These are phyloP conservation scores for Musa itinerans DNA, from an alignment of 176 grass and related monocot species.

Conservation along the genomic window DNA sequence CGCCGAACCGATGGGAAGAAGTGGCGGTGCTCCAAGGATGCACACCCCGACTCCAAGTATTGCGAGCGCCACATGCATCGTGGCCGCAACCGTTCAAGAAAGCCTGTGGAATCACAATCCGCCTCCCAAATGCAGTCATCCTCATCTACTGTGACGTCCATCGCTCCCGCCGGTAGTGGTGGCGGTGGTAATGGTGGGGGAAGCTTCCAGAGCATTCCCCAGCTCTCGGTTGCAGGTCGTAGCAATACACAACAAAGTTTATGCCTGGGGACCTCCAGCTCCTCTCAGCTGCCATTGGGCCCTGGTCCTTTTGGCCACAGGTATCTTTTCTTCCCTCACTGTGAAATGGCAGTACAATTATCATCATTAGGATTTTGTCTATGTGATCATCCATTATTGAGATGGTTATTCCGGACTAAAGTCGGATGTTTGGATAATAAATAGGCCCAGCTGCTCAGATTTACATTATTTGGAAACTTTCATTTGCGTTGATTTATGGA, in stretches of 20 bases:
- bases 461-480: too few species aligned
- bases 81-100: slow-evolving; percentile 97
- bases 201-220: slow-evolving; percentile 28
- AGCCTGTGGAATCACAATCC: slow-evolving; percentile 81
- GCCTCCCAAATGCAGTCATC: slow-evolving; percentile 40
- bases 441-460: not conserved
- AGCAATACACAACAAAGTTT: slow-evolving; percentile 34
- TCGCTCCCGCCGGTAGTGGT: slow-evolving; percentile 21
- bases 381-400: not conserved
- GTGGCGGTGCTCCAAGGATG: slow-evolving; percentile 12
- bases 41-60: slow-evolving; percentile 39
- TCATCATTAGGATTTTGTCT: too few species aligned
- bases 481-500: too few species aligned
- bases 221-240: slow-evolving; percentile 22
- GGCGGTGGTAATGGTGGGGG: slow-evolving; percentile 1
- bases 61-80: slow-evolving; percentile 97
- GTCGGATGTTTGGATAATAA: not conserved
- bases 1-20: slow-evolving; percentile 15
- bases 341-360: not conserved
- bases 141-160: slow-evolving; percentile 41
- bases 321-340: slow-evolving; percentile 19
- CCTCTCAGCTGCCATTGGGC: slow-evolving; percentile 49
- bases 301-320: slow-evolving; percentile 35
- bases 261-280: slow-evolving; percentile 39
- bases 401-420: not conserved